Evolutionary conservation across 148 eudicot species (phyloP), one percentile per base, ranked within the genome.

Genomic region (Camellia granthamiana): DNA sequence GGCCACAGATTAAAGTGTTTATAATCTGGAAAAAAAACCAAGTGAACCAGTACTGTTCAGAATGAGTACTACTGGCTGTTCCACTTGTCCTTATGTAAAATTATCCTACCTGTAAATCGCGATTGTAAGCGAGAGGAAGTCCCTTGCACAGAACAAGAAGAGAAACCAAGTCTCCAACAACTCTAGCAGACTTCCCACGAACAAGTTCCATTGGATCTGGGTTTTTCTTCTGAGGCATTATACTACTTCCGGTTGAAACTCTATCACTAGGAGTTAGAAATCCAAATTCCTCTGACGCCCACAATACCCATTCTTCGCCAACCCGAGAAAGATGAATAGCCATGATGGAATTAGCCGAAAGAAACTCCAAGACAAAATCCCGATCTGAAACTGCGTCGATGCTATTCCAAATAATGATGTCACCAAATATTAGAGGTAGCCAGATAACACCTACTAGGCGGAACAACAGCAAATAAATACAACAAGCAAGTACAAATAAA

Each of bases 141-240:
- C 99, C 99, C 81, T 96, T 96, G 92, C 99, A 96, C 79, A 96
- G 79, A 60, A 94, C 97, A 83, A 96, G 98, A 81, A 96, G 98
- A 63, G 98, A 81, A 77, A 94, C 91, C 58, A 94, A 80, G 86
- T 92, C 97, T 61, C 99, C 98, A 8, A 97, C 86, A 79, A 92
- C 88, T 85, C 98, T 86, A 69, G 93, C 98, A 75, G 98, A 94
- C 87, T 97, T 97, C 42, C 99, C 99, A 59, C 99, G 99, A 71
- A 97, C 99, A 80, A 97, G 99, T 87, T 97, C 99, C 99, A 97
- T 97, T 49, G 99, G 98, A 84, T 97, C 99, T 74, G 99, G 99
- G 81, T 97, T 97, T 85, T 97, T 97, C 87, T 97, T 97, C 82
- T 97, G 99, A 51, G 99, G 99, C 99, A 97, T 97, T 84, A 97